These are phyloP conservation scores for Ilyonectria robusta DNA, from an alignment of 2,329 filamentous ascomycete genomes.

Conservation along the genomic window DNA sequence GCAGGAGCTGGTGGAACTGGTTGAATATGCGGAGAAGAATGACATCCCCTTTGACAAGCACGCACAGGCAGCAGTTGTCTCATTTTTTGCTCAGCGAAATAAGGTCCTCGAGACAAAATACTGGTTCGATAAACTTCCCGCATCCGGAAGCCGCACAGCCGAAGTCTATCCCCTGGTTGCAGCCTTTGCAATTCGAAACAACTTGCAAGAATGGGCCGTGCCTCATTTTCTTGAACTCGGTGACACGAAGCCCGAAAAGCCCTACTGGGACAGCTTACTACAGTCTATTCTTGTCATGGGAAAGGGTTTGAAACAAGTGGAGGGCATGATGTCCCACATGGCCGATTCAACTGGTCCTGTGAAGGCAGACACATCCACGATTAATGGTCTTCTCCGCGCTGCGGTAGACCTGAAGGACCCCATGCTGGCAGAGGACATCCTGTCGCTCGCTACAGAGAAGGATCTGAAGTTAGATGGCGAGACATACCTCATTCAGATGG, in stretches of 20 bases:
- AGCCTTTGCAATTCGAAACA: slow-evolving; percentile 70
- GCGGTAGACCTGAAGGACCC: slow-evolving; percentile 80
- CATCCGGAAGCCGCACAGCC: slow-evolving; percentile 39
- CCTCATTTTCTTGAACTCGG: slow-evolving; percentile 69
- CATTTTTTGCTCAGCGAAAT: slow-evolving; percentile 72
- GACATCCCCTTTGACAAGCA: slow-evolving; percentile 60
- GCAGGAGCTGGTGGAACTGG: slow-evolving; percentile 69
- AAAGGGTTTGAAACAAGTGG: slow-evolving; percentile 69
- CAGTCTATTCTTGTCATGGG: slow-evolving; percentile 79
- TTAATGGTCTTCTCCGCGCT: slow-evolving; percentile 83
- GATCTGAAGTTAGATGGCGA: slow-evolving; percentile 76
- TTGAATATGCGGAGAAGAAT: slow-evolving; percentile 65
- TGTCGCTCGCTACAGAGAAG: slow-evolving; percentile 75
- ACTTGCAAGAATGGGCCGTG: slow-evolving; percentile 74
- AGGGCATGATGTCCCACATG: slow-evolving; percentile 78
- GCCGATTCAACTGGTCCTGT: slow-evolving; percentile 69
- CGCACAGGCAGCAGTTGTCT: slow-evolving; percentile 70
- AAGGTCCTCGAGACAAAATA: slow-evolving; percentile 73
- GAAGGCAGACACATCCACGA: slow-evolving; percentile 76
- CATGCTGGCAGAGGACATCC: slow-evolving; percentile 80
- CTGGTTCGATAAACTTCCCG: slow-evolving; percentile 75
- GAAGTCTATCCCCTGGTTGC: slow-evolving; percentile 51
- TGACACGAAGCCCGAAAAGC: slow-evolving; percentile 63
- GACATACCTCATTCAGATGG: slow-evolving; percentile 82
- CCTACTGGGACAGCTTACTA: slow-evolving; percentile 80